Base-by-base conservation (phyloP, 768 basidiomycete genomes). In the Royoungia palumana region DNA sequence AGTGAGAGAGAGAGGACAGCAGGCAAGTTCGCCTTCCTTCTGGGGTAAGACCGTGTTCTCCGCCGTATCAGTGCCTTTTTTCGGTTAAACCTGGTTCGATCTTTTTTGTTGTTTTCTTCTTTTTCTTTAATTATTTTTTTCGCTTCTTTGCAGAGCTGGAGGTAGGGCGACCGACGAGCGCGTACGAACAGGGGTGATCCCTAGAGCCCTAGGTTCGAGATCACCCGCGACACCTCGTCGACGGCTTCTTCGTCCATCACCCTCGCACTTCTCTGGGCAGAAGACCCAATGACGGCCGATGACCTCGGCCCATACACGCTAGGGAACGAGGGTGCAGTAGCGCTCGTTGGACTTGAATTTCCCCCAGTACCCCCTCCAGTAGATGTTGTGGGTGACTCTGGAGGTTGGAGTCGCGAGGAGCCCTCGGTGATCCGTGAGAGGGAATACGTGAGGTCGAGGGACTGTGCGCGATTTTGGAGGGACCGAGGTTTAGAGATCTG, bases 391-490 rank as follows among this genome's bases (percentile, higher is more conserved):
- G 89, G 89, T 2, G 89, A 92, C 42, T 89, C 87, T 2, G 88
- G 87, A 34, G 80, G 83, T 21, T 79, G 77, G 38, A 83, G 70
- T 44, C 78, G 74, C 46, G 82, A 75, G 22, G 75, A 69, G 17
- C 82, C 77, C 60, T 89, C 89, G 5, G 83, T 82, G 57, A 91
- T 89, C 46, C 83, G 83, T n/a, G 83, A 84, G 25, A 93, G 76
- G 6, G 91, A 92, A 56, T 82, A 82, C 0, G 88, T 91, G 55
- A 95, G 72, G 63, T 95, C 92, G 40, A 95, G 82, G 5, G 87
- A 90, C 64, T 94, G 92, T 0, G 92, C 92, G 16, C 92, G 86
- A 58, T 90, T 90, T 53, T 84, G 84, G 53, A 92, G 71, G 5
- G 89, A 86, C 41, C 90, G 85, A 5, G 89, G 88, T 69, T 90